Evolutionary conservation across 2,329 filamentous ascomycete species (phyloP), one percentile per base, ranked within the genome.

Genomic region (Pseudocercospora pini-densiflorae): DNA sequence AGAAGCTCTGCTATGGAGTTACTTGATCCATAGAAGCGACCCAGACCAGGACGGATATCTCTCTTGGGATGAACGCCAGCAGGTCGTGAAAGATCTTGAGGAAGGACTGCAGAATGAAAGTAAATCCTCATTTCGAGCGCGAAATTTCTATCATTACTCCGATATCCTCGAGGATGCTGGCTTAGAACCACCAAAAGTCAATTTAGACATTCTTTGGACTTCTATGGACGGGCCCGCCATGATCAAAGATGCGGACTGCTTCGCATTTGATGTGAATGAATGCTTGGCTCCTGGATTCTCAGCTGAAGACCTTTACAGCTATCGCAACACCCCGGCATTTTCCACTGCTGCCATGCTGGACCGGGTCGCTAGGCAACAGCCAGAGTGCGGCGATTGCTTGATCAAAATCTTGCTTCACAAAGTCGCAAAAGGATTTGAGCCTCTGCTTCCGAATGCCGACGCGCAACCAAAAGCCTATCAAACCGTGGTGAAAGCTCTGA

Each of bases 211-310:
- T n/a, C 23, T 63, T 2, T 63, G 61, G 61, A 58, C 61, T 4
- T 57, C 51, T 0, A 57, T 63, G 49, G 61, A 63, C 19, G 61
- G 61, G 1, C 61, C 61, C 1, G 31, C 45, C 6, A 45, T 54
- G n/a, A 58, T 10, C 2, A 63, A 63, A 33, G 61, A 63, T 8
- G n/a, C 27, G 1, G 61, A 63, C 12, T 63, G 61, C 8, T 31
- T 63, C 1, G 36, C 3, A 3, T 63, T 63, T 23, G 24, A 63
- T 36, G 61, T 63, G 33, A 51, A 63, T 7, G 61, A 63, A 5
- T 63, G 61, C 51, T 45, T 63, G 9, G 61, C 61, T 5, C 53
- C 61, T 19, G 61, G 61, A 14, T 63, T 63, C n/a, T 63, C 61
- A 10, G 16, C 33, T 2, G 19, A 45, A n/a, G 61, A 33, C 7